Evolutionary conservation across 768 basidiomycete species (phyloP), one percentile per base, ranked within the genome.

Genomic region (Suillus luteus): DNA sequence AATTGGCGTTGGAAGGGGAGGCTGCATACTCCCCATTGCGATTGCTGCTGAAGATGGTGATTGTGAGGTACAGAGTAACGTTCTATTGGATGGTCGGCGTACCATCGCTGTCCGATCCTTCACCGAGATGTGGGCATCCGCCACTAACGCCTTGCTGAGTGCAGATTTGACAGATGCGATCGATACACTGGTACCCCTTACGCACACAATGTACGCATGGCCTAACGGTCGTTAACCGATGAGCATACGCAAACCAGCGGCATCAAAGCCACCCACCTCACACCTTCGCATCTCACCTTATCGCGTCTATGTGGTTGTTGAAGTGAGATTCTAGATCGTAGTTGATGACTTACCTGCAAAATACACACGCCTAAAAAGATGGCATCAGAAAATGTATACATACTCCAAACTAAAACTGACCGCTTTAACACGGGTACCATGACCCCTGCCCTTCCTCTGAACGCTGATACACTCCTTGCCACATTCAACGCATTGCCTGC

Each of bases 211-310:
- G 76, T 24, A 75, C 64, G 68, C 85, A 86, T 57, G 85, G 85
- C 67, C 85, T 85, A 64, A 51, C 61, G 62, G 62, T 55, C 65
- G 63, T 58, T 57, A 41, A 60, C 19, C 10, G 31, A 55, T 67
- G 9, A 52, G 63, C 43, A 41, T 58, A 64, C 55, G 63, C 48
- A 41, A 55, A 64, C 35, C 38, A 64, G 63, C 41, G 54, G 41
- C 43, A 57, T 58, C 19, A 40, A 61, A 14, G 59, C 41, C 64
- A 66, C 70, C 67, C 71, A 86, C 86, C 85, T 81, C 63, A 78
- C 73, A 17, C 86, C 86, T 68, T 86, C 83, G 70, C 87, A 88
- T 5, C 85, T 81, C 64, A 85, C 81, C 72, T 88, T 88, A 72
- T 86, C 83, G 40, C 83, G 84, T 74, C 87, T 87, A 19, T 41